Conservation (phyloP, 2,329 filamentous ascomycete species). For the Lithohypha guttulata region DNA sequence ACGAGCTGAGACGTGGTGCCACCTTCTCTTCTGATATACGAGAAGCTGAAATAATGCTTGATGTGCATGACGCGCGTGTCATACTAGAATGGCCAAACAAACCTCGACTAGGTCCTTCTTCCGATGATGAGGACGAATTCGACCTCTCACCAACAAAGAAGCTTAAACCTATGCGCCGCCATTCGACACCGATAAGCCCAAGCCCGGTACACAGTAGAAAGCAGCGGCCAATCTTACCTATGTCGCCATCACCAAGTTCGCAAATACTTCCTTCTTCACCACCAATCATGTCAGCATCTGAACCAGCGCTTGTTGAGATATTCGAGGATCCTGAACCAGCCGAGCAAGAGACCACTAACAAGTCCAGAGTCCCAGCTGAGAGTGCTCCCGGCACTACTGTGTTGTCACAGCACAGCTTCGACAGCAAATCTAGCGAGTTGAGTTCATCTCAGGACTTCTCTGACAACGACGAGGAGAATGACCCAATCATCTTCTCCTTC, state of each 20-base stretch:
- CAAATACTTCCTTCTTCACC: constrained; percentile 36
- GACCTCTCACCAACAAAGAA: constrained; percentile 39
- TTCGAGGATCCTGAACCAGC: constrained; percentile 53
- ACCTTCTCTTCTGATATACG: constrained; percentile 84
- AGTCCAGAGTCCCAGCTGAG: too few relatives aligned
- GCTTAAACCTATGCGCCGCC: constrained; percentile 19
- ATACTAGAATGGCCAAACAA: constrained; percentile 74
- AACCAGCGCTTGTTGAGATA: constrained; percentile 40
- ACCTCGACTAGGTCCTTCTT: constrained; percentile 23
- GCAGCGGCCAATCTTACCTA: constrained; percentile 57
- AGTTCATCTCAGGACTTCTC: constrained; percentile 45
- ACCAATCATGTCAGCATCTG: constrained; percentile 18
- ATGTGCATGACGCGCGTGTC: constrained; percentile 86
- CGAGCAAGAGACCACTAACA: too few relatives aligned
- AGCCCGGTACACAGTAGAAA: constrained; percentile 48
- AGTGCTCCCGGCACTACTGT: constrained; percentile 10
- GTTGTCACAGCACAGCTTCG: constrained; percentile 24
- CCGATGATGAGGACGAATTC: constrained; percentile 43
- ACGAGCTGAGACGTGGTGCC: constrained; percentile 78
- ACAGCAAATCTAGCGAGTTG: constrained; percentile 12
- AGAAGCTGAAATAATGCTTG: constrained; percentile 81
- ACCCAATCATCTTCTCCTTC: constrained; percentile 84
- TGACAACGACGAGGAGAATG: constrained; percentile 85
- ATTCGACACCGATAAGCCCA: constrained; percentile 27
- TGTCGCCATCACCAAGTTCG: constrained; percentile 56